phyloP scores from a whole-genome alignment of 345 rosid genomes.

The Eucalyptus guilfoylei region DNA sequence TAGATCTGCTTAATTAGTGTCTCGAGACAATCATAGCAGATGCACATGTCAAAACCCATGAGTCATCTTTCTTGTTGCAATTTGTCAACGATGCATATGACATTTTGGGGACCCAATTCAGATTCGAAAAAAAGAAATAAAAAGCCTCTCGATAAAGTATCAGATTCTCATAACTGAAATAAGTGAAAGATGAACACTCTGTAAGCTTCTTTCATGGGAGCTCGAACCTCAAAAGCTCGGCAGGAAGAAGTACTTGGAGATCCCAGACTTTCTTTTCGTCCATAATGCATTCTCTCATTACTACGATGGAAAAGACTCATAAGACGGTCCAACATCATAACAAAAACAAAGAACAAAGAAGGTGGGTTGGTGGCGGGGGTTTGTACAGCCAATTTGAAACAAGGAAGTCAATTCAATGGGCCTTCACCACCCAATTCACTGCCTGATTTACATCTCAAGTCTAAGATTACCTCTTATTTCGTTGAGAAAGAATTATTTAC shows the following conservation, averaged over 20 bases:
- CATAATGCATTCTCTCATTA: neutral
- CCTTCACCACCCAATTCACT: neutral
- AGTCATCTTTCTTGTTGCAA: neutral
- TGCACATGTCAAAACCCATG: neutral
- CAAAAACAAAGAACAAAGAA: neutral
- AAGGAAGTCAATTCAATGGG: neutral
- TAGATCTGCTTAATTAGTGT: neutral
- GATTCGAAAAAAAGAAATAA: neutral
- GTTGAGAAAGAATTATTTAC: neutral
- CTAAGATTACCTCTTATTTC: neutral
- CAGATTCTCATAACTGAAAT: neutral
- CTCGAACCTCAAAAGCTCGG: neutral
- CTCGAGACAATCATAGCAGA: neutral
- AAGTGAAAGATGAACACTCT: neutral
- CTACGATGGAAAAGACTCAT: neutral
- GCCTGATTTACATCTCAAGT: neutral
- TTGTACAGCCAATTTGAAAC: neutral
- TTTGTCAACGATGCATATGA: neutral
- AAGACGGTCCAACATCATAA: neutral
- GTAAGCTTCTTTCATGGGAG: neutral
- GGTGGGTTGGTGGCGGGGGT: neutral
- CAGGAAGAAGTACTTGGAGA: neutral
- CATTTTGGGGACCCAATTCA: neutral
- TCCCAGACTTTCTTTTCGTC: neutral
- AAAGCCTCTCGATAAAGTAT: neutral